Evolutionary conservation across 495 filamentous ascomycete species (phyloP).

Genomic region (Cryomyces minteri): DNA sequence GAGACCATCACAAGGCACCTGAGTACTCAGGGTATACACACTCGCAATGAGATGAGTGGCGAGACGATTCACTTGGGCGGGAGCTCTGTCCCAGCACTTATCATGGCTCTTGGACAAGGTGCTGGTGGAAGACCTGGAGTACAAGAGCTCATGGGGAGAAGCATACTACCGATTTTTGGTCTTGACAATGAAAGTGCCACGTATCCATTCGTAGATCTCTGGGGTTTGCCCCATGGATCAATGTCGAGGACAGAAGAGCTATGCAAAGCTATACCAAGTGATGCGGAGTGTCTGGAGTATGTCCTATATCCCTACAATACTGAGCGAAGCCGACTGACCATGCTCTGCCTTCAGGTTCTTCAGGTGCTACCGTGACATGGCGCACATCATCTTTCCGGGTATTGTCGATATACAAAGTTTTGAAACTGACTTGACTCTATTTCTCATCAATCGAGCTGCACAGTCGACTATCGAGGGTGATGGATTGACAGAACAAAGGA

Average conservation of each 20-base stretch:
- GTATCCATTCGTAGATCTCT: constrained; percentile 55
- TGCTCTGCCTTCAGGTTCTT: constrained; percentile 33
- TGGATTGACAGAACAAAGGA: constrained; percentile 22
- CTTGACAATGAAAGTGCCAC: constrained; percentile 67
- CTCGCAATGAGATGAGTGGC: constrained; percentile 32
- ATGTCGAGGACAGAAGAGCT: constrained; percentile 49
- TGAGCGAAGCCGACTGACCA: background rate
- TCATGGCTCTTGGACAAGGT: constrained; percentile 48
- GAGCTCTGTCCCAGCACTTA: constrained; percentile 39
- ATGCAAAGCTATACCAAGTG: constrained; percentile 49
- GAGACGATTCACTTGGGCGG: constrained; percentile 40
- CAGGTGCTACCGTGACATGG: constrained; percentile 54
- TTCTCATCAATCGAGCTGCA: constrained; percentile 45
- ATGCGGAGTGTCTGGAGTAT: constrained; percentile 43
- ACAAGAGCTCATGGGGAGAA: constrained; percentile 43
- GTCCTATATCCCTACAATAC: background rate
- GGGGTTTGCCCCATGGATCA: constrained; percentile 44
- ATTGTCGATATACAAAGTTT: constrained; percentile 50
- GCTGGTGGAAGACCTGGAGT: constrained; percentile 24
- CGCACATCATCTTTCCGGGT: constrained; percentile 63
- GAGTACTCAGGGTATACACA: constrained; percentile 26
- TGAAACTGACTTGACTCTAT: constrained; percentile 43
- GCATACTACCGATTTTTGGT: constrained; percentile 63
- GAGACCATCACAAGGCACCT: constrained; percentile 1
- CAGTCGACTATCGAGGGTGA: constrained; percentile 26